A percentile compares a stretch with the other conserved stretches of the same genome.
These are phyloP conservation scores for Chloris gayana DNA, from an alignment of 176 grass and related monocot genomes.

Conservation along the genomic window DNA sequence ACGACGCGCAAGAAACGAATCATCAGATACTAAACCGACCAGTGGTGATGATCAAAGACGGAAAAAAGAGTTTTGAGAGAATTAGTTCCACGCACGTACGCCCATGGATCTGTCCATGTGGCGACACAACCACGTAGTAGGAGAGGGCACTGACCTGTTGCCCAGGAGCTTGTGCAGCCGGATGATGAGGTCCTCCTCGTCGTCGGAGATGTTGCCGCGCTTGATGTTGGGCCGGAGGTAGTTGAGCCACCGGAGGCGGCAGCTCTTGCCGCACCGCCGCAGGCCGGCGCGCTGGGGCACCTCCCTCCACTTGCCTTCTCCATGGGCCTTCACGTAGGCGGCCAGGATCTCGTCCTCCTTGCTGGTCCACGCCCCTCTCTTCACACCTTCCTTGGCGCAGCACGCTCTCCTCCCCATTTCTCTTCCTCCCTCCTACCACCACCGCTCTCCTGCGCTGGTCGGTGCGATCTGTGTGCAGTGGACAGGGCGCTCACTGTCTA, in stretches of 20 bases:
- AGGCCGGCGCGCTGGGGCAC: slow-evolving; percentile 69
- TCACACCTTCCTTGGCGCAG: slow-evolving; percentile 73
- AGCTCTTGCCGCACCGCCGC: slow-evolving; percentile 84
- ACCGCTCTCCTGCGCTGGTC: too few relatives aligned
- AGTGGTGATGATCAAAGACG: background rate
- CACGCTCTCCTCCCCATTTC: slow-evolving; percentile 73
- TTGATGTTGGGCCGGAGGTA: slow-evolving; percentile 83
- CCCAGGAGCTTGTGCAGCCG: slow-evolving; percentile 89
- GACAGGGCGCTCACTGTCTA: background rate
- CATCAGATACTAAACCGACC: background rate
- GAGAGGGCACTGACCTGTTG: slow-evolving; percentile 56
- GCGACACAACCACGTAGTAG: too few relatives aligned
- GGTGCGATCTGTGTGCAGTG: background rate
- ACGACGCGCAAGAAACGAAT: background rate
- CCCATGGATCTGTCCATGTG: too few relatives aligned
- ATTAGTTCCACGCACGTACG: too few relatives aligned
- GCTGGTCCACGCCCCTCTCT: slow-evolving; percentile 74
- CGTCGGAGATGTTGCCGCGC: slow-evolving; percentile 78
- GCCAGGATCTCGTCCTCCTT: slow-evolving; percentile 64
- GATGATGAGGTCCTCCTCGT: slow-evolving; percentile 90
- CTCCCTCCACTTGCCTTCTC: slow-evolving; percentile 76
- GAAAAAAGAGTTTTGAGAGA: too few relatives aligned
- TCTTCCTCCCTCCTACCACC: background rate
- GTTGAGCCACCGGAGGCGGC: slow-evolving; percentile 80
- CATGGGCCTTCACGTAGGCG: slow-evolving; percentile 67